Conservation (phyloP, 2,329 filamentous ascomycete species). For the Colletotrichum neosansevieriae region DNA sequence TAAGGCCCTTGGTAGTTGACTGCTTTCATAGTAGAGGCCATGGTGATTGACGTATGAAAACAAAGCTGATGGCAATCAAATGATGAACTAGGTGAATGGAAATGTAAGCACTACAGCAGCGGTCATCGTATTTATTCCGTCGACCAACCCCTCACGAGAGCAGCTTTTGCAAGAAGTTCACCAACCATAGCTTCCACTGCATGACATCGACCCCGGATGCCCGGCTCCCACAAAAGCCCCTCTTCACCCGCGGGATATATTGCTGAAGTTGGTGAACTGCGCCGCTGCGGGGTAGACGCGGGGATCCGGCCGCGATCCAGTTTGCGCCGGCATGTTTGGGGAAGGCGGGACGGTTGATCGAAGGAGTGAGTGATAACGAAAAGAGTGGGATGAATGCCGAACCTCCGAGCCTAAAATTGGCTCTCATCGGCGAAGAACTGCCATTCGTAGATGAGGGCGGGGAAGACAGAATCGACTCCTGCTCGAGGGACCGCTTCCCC, state of each 20-base stretch:
- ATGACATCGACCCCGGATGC: conserved; percentile 12
- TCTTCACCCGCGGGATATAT: conserved; percentile 35
- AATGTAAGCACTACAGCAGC: neutral
- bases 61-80: neutral
- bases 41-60: neutral
- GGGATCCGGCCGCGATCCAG: conserved; percentile 21
- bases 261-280: conserved; percentile 7
- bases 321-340: conserved; percentile 6
- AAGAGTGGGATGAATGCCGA: conserved; percentile 18
- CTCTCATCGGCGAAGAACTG: conserved; percentile 16
- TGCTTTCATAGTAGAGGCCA: conserved; percentile 65
- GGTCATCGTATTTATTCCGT: conserved; percentile 13
- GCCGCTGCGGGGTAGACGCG: conserved; percentile 35
- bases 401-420: conserved; percentile 19
- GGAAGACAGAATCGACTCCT: conserved; percentile 4
- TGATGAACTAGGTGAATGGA: neutral
- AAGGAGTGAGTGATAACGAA: neutral
- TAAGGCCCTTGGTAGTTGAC: conserved; percentile 73
- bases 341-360: neutral
- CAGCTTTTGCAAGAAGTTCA: neutral
- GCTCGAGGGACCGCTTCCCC: neutral
- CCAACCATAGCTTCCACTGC: conserved; percentile 12
- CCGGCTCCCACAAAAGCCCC: conserved; percentile 3
- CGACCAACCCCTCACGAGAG: conserved; percentile 17
- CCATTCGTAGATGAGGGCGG: conserved; percentile 10